These are phyloP conservation scores for Apophysomyces ossiformis DNA, from an alignment of 371 early-diverging fungal species.

Conservation along the genomic window DNA sequence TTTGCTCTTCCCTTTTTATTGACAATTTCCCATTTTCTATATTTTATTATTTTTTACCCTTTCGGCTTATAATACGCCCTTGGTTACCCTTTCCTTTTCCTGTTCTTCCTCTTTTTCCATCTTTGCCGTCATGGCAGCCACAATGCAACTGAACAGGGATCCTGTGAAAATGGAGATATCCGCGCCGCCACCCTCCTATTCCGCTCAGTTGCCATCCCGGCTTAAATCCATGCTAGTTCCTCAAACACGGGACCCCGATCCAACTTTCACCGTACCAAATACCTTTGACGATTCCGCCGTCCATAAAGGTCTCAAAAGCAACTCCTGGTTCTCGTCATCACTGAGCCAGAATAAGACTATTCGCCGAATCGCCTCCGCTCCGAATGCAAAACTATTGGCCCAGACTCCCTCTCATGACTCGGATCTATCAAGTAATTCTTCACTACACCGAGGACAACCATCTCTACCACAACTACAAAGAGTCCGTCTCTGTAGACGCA, in stretches of 20 bases:
- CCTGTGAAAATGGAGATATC: conserved; percentile 15
- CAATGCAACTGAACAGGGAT: conserved; percentile 2
- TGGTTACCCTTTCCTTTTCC: neutral
- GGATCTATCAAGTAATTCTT: conserved; percentile 13
- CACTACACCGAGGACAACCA: conserved; percentile 13
- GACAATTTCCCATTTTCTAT: neutral
- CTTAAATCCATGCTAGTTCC: conserved; percentile 39
- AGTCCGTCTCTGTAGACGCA: conserved; percentile 1
- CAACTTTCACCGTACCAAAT: conserved; percentile 17
- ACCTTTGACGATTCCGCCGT: conserved; percentile 19
- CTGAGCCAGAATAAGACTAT: conserved; percentile 23
- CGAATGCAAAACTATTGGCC: conserved; percentile 35
- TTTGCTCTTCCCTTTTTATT: no score
- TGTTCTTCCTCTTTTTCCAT: neutral
- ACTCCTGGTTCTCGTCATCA: conserved; percentile 23
- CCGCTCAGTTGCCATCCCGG: conserved; percentile 38
- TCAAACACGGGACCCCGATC: conserved; percentile 4
- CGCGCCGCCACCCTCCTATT: conserved; percentile 47
- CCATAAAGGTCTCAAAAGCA: conserved; percentile 26
- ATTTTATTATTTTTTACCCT: conserved; percentile 1
- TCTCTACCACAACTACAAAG: conserved; percentile 10
- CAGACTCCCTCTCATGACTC: conserved; percentile 13
- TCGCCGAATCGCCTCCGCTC: conserved; percentile 46
- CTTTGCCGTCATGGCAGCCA: conserved; percentile 5
- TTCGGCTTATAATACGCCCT: neutral